Evolutionary conservation across 148 eudicot genomes (phyloP).

Genomic region (Vaccinium darrowii): DNA sequence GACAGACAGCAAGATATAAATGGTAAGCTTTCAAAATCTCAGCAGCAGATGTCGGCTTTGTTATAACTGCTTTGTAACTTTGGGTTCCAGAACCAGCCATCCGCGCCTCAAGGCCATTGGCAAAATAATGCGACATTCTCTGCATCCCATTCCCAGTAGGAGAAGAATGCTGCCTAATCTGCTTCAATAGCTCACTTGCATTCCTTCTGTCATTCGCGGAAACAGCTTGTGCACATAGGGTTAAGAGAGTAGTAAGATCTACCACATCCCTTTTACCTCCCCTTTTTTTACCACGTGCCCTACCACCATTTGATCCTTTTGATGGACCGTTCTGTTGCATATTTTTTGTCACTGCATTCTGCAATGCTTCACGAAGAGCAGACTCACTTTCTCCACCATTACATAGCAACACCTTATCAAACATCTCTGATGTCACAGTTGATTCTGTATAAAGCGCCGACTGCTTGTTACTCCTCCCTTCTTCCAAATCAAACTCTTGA

Average conservation of each 20-base stretch:
- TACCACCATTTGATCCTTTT: slow-evolving; percentile 47
- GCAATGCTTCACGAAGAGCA: slow-evolving; percentile 59
- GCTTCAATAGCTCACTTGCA: slow-evolving; percentile 58
- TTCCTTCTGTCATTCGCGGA: slow-evolving; percentile 55
- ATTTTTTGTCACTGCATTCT: slow-evolving; percentile 39
- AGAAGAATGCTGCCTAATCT: slow-evolving; percentile 61
- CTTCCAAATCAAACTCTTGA: slow-evolving; percentile 38
- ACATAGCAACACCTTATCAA: slow-evolving; percentile 66
- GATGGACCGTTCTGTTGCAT: slow-evolving; percentile 31
- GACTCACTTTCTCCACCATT: slow-evolving; percentile 61
- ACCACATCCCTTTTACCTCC: slow-evolving; percentile 44
- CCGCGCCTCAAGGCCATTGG: slow-evolving; percentile 78
- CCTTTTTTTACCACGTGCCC: slow-evolving; percentile 51
- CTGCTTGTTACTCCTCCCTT: slow-evolving; percentile 59
- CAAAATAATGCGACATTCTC: slow-evolving; percentile 79
- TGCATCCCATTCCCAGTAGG: slow-evolving; percentile 76
- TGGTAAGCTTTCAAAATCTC: slow-evolving; percentile 77
- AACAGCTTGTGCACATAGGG: slow-evolving; percentile 75
- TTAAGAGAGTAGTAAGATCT: slow-evolving; percentile 65
- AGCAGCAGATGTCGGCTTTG: slow-evolving; percentile 54
- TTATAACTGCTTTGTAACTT: slow-evolving; percentile 41
- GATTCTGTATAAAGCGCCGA: slow-evolving; percentile 57
- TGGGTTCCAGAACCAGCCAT: slow-evolving; percentile 71
- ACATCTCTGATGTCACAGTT: slow-evolving; percentile 67
- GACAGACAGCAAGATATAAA: slow-evolving; percentile 58